phyloP scores from a whole-genome alignment of 768 basidiomycete species.

The Leccinum longicurvipes region DNA sequence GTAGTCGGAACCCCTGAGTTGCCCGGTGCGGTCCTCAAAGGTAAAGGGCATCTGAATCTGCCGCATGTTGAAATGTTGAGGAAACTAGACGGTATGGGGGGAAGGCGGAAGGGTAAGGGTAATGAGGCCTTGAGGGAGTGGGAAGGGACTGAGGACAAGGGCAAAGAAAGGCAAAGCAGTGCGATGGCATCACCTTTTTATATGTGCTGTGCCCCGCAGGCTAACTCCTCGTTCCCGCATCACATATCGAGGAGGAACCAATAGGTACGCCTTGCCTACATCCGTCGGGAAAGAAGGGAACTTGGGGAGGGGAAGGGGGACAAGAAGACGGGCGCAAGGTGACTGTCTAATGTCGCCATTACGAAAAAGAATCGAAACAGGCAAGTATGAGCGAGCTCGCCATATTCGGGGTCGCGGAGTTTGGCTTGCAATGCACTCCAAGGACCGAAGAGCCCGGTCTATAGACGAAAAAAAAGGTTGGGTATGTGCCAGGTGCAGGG shows the following conservation, averaged over 20 bases:
- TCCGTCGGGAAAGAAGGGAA: constrained; percentile 4
- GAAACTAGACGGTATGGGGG: not conserved
- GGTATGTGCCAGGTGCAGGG: constrained; percentile 8
- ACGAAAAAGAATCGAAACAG: constrained; percentile 27
- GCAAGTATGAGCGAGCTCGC: constrained; percentile 21
- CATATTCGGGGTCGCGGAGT: constrained; percentile 31
- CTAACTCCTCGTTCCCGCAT: not conserved
- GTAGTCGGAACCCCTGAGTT: constrained; percentile 55
- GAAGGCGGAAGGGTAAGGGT: not conserved
- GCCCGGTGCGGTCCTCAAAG: constrained; percentile 67
- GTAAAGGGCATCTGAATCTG: constrained; percentile 45
- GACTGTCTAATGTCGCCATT: constrained; percentile 20
- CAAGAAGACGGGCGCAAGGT: constrained; percentile 22
- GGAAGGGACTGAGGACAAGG: not conserved
- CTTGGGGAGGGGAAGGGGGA: not conserved
- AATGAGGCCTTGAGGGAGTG: no score
- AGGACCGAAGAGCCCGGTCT: not conserved
- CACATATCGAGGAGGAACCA: constrained; percentile 5
- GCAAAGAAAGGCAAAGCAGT: not conserved
- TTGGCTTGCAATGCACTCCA: constrained; percentile 10
- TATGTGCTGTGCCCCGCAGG: constrained; percentile 24
- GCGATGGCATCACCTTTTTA: constrained; percentile 10
- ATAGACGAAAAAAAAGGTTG: no score
- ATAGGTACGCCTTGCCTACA: constrained; percentile 18
- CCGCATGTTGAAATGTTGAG: constrained; percentile 12